A percentile compares a stretch with the other conserved stretches of the same genome.
Evolutionary conservation across 495 filamentous ascomycete species (phyloP).

Genomic region (Tuber magnatum): DNA sequence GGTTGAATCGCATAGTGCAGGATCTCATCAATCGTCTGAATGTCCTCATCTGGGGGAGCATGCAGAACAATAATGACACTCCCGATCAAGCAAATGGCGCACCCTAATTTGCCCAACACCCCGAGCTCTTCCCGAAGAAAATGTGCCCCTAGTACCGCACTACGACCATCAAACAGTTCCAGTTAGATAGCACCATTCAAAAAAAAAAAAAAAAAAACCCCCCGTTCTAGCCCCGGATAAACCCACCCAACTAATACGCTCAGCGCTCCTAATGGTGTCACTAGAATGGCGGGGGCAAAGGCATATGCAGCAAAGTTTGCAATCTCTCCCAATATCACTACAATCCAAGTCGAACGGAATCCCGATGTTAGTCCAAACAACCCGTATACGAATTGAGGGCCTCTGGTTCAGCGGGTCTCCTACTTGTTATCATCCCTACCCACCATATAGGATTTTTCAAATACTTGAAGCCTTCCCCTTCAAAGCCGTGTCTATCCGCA

Average conservation of each 20-base stretch:
- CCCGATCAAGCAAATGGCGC: slow-evolving; percentile 90
- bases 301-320: slow-evolving; percentile 97
- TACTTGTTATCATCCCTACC: slow-evolving; percentile 83
- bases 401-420: slow-evolving; percentile 32
- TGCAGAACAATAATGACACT: slow-evolving; percentile 97
- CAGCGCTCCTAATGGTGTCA: slow-evolving; percentile 87
- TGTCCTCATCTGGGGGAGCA: slow-evolving; percentile 86
- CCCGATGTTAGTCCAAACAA: slow-evolving; percentile 12
- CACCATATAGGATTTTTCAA: slow-evolving; percentile 90
- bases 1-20: slow-evolving; percentile 79
- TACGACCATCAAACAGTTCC: slow-evolving; percentile 31
- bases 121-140: slow-evolving; percentile 85
- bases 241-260: slow-evolving; percentile 81
- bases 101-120: slow-evolving; percentile 82
- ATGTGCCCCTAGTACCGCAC: slow-evolving; percentile 86
- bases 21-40: slow-evolving; percentile 80
- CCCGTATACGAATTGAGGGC: background rate
- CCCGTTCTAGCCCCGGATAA: background rate
- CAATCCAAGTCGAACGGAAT: slow-evolving; percentile 39
- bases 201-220: background rate
- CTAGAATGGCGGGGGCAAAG: slow-evolving; percentile 93
- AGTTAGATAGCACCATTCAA: slow-evolving; percentile 11
- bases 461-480: slow-evolving; percentile 93
- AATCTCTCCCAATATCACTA: slow-evolving; percentile 76
- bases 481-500: slow-evolving; percentile 84